Evolutionary conservation across 768 basidiomycete genomes (phyloP), one percentile per base, ranked within the genome.

Genomic region (Russula griseocarnosa): DNA sequence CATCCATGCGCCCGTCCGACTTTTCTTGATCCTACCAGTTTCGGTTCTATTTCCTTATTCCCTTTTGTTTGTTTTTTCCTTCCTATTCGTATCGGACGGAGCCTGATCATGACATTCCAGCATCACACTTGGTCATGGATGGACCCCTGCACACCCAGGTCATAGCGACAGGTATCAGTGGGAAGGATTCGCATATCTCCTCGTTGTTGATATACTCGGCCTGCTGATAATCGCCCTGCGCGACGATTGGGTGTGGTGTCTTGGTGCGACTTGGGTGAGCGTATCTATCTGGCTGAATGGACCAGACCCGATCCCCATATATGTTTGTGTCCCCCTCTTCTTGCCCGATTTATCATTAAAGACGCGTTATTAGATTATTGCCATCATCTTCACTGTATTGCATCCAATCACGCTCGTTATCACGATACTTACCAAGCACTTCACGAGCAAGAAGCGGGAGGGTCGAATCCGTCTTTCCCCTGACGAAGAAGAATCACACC

Each of bases 1-100:
- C 67, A 90, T 97, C 61, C 94, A 97, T 69, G 89, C 90, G 0
- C 95, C 95, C 0, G 78, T 96, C 58, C 81, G 90, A 3, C 86
- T 92, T 63, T 88, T 88, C 70, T 70, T 79, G 60, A 69, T 77
- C 13, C 65, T 86, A 2, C 82, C 84, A 3, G 72, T 87, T 30
- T 75, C 74, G 4, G 75, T 88, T 40, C 75, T 88, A 62, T 86
- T 92, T 65, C 79, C 82, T 0, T 82, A 85, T 66, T 82, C 80
- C 46, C 79, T 86, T 16, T 86, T 87, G 79, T 81, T 64, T 51
- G 77, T 72, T n/a, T 36, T 22, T 51, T 18, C 22, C 6, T 20
- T 4, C 22, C 5, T 22, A 47, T 4, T 53, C 38, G 28, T 4
- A 10, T 34, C 10, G 6, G 52, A 3, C 20, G 3, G 34, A 8